Conservation (phyloP, 345 rosid genomes). For the Carallia pectinifolia region DNA sequence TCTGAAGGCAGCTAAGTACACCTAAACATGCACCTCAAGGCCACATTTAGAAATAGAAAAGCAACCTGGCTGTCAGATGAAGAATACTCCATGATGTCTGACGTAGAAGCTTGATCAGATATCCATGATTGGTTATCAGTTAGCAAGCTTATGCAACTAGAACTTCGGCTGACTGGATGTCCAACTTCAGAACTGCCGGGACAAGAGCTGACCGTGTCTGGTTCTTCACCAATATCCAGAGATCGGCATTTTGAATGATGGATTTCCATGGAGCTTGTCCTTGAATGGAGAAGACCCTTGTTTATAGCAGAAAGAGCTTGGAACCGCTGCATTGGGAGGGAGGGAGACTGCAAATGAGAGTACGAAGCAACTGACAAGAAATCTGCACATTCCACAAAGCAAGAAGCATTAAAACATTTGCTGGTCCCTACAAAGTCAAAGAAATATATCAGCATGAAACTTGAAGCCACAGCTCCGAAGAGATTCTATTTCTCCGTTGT, state of each 20-base stretch:
- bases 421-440: background rate
- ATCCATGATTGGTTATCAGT: constrained; percentile 41
- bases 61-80: constrained; percentile 53
- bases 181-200: constrained; percentile 36
- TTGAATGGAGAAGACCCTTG: constrained; percentile 37
- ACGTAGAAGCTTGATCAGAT: constrained; percentile 54
- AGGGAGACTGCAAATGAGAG: constrained; percentile 42
- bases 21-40: background rate
- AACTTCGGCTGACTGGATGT: constrained; percentile 29
- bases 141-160: constrained; percentile 46
- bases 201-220: constrained; percentile 30
- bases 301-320: constrained; percentile 66
- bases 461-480: too few relatives aligned
- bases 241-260: constrained; percentile 45
- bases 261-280: constrained; percentile 35
- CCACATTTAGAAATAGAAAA: constrained; percentile 13
- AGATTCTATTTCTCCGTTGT: too few relatives aligned
- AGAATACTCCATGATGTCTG: constrained; percentile 47
- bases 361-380: constrained; percentile 38
- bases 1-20: background rate
- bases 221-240: constrained; percentile 42
- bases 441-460: constrained; percentile 4
- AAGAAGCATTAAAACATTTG: background rate
- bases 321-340: constrained; percentile 54
- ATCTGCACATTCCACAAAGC: constrained; percentile 33